Percentiles rank a stretch among this genome's conserved stretches.
phyloP scores from a whole-genome alignment of 352 stramenopile species.

The Phytophthora kernoviae region DNA sequence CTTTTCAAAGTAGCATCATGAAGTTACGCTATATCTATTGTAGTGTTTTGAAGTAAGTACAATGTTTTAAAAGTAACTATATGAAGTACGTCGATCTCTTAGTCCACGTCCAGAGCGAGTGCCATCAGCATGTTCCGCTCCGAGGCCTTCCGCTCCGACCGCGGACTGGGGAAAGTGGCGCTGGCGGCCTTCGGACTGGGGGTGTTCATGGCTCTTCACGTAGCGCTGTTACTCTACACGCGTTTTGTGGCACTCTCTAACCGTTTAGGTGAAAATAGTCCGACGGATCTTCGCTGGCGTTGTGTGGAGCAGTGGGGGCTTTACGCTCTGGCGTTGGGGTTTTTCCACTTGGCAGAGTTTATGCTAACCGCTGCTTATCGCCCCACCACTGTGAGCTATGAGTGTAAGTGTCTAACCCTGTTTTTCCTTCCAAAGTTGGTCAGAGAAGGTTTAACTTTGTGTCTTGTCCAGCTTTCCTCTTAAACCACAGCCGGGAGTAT shows the following conservation, averaged over 20 bases:
- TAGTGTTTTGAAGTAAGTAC: too few species aligned
- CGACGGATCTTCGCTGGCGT: slow-evolving; percentile 38
- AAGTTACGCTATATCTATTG: too few species aligned
- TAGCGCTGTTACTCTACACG: slow-evolving; percentile 48
- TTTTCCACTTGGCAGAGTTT: slow-evolving; percentile 89
- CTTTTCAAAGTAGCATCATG: too few species aligned
- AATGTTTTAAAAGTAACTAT: too few species aligned
- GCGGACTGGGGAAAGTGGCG: slow-evolving; percentile 75
- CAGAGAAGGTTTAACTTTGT: too few species aligned
- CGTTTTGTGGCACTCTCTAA: slow-evolving; percentile 25
- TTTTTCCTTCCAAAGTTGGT: too few species aligned
- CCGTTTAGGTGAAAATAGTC: slow-evolving; percentile 3
- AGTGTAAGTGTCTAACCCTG: slow-evolving; percentile 68
- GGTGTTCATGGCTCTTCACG: slow-evolving; percentile 75
- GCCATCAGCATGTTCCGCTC: slow-evolving; percentile 64
- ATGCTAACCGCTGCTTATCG: slow-evolving; percentile 82
- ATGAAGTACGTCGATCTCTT: too few species aligned
- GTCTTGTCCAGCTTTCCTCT: slow-evolving; percentile 88
- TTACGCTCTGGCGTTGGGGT: slow-evolving; percentile 76
- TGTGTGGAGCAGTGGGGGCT: slow-evolving; percentile 73
- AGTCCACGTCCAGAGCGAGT: too few species aligned
- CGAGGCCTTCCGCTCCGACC: slow-evolving; percentile 77
- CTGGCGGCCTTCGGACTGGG: slow-evolving; percentile 78
- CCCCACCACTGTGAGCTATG: slow-evolving; percentile 77
- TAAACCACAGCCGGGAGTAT: slow-evolving; percentile 93